Evolutionary conservation across 192 early-diverging fungal genomes (phyloP).

Genomic region (Coemansia sp.): DNA sequence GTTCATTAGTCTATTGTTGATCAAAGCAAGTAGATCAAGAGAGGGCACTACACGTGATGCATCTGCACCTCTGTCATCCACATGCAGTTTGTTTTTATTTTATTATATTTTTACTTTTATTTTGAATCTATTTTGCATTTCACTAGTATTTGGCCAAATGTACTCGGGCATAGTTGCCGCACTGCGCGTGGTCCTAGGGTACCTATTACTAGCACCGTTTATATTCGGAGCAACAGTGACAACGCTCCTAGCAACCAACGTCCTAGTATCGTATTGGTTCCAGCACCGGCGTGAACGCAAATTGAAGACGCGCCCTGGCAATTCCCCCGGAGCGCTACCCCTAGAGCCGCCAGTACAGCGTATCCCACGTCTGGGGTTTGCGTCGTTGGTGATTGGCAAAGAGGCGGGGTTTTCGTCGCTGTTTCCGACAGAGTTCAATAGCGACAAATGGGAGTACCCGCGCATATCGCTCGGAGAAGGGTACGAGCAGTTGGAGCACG

Average conservation of each 20-base stretch:
- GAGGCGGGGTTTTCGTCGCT: slow-evolving; percentile 2
- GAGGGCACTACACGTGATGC: slow-evolving; percentile 1
- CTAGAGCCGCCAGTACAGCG: slow-evolving; percentile 28
- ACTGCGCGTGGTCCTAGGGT: slow-evolving; percentile 16
- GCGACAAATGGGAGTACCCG: neutral
- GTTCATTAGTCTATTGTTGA: neutral
- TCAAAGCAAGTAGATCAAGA: neutral
- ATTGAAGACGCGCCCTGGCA: neutral
- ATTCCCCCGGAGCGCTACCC: neutral
- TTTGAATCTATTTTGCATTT: neutral
- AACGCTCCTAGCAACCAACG: slow-evolving; percentile 32
- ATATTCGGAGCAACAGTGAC: slow-evolving; percentile 15
- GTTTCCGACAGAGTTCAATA: slow-evolving; percentile 16
- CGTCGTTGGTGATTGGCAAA: neutral
- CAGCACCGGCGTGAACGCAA: slow-evolving; percentile 24
- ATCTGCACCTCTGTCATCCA: neutral
- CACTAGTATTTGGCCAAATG: neutral
- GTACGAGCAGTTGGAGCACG: neutral
- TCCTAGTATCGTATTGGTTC: slow-evolving; percentile 47
- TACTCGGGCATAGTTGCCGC: slow-evolving; percentile 11
- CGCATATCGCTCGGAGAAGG: neutral
- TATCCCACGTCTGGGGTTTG: slow-evolving; percentile 35
- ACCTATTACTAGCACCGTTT: slow-evolving; percentile 26
- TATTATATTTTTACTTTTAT: neutral
- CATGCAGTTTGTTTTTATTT: neutral